Conservation (phyloP, 108 stramenopile genomes). For the Pseudonitzschia pungens region DNA sequence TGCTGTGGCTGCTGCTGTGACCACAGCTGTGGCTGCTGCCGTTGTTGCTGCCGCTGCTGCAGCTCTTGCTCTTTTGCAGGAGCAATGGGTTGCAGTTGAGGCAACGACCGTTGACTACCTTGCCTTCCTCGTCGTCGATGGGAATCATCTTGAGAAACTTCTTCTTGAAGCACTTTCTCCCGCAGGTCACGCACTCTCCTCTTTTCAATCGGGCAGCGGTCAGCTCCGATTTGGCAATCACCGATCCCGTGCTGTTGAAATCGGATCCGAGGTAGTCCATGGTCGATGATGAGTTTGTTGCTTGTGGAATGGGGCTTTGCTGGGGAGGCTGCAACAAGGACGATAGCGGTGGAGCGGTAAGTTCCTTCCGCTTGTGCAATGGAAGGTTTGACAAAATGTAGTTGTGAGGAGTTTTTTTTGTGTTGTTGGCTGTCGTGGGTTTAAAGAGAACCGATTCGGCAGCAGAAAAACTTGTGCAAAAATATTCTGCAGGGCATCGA, state of each 20-base stretch:
- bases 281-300: too few relatives aligned
- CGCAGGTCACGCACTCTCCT: slow-evolving; percentile 76
- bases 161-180: slow-evolving; percentile 70
- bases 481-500: too few relatives aligned
- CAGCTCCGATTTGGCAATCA: slow-evolving; percentile 57
- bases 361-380: too few relatives aligned
- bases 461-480: too few relatives aligned
- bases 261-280: slow-evolving; percentile 72
- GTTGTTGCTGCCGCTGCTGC: slow-evolving; percentile 5
- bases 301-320: too few relatives aligned
- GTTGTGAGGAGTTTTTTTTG: not conserved
- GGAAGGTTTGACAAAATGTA: not conserved
- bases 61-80: not conserved
- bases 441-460: not conserved
- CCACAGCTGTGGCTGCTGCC: not conserved
- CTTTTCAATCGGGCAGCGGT: slow-evolving; percentile 53
- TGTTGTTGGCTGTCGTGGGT: not conserved
- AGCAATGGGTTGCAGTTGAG: slow-evolving; percentile 54
- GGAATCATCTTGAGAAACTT: slow-evolving; percentile 72
- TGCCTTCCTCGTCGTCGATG: slow-evolving; percentile 49
- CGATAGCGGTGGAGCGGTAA: too few relatives aligned
- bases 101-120: slow-evolving; percentile 69
- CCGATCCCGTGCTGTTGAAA: slow-evolving; percentile 64
- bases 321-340: too few relatives aligned
- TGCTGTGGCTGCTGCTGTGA: slow-evolving; percentile 12